Percentiles rank a stretch among this genome's conserved stretches.
These are phyloP conservation scores for Pyrenopolyporus hunteri DNA, from an alignment of 495 filamentous ascomycete species.

Conservation along the genomic window DNA sequence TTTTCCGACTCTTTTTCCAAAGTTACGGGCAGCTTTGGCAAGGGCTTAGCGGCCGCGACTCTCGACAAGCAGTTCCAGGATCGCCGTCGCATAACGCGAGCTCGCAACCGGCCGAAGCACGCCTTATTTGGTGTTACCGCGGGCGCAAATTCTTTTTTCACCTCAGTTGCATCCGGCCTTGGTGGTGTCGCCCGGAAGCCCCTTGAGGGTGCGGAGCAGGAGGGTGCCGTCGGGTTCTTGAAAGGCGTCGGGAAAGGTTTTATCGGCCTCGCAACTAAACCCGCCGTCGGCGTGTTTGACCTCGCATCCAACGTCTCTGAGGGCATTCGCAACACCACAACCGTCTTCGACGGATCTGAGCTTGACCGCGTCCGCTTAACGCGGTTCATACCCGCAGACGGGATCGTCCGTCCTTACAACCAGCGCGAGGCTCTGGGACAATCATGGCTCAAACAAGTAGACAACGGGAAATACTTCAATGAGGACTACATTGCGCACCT, in stretches of 20 bases:
- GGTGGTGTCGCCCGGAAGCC: conserved; percentile 92
- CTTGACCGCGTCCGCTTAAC: conserved; percentile 92
- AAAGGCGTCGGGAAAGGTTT: conserved; percentile 97
- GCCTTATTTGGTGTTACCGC: conserved; percentile 95
- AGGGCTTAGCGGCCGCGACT: conserved; percentile 90
- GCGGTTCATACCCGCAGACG: conserved; percentile 88
- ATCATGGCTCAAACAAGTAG: conserved; percentile 97
- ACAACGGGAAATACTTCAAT: conserved; percentile 96
- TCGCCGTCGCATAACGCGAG: conserved; percentile 88
- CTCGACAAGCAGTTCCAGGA: conserved; percentile 99
- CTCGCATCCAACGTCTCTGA: conserved; percentile 95
- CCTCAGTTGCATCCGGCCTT: conserved; percentile 88
- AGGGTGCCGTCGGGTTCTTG: conserved; percentile 90
- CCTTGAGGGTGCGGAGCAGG: conserved; percentile 93
- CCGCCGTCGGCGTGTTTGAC: conserved; percentile 95
- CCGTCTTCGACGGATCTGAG: conserved; percentile 93
- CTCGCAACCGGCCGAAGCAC: conserved; percentile 94
- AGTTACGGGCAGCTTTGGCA: conserved; percentile 94
- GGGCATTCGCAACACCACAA: conserved; percentile 97
- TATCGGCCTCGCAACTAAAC: conserved; percentile 90
- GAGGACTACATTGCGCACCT: conserved; percentile 97
- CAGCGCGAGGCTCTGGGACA: conserved; percentile 96
- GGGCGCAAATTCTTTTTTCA: conserved; percentile 93
- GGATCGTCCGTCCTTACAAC: conserved; percentile 91
- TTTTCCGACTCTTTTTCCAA: conserved; percentile 96